phyloP scores from a whole-genome alignment of 1,139 yeast genomes.

The Pichia sorboxylosa region DNA sequence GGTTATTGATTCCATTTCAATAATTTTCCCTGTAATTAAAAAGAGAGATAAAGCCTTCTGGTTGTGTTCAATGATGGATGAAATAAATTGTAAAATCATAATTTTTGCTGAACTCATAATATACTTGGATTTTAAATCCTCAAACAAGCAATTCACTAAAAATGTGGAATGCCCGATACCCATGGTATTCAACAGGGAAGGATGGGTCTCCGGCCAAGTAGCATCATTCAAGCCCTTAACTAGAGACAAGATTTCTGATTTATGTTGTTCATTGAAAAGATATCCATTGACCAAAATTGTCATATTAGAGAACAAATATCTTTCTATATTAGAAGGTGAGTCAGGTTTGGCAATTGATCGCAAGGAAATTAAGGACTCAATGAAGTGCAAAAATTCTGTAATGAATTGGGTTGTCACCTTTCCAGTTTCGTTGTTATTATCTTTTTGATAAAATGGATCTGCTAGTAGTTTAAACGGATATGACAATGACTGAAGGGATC shows the following conservation, averaged over 20 bases:
- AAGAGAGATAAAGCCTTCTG: constrained; percentile 82
- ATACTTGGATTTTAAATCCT: no score
- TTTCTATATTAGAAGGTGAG: constrained; percentile 56
- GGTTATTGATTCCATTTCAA: constrained; percentile 1
- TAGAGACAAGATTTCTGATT: constrained; percentile 43
- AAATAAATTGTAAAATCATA: constrained; percentile 55
- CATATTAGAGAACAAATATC: constrained; percentile 41
- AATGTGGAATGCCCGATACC: no score
- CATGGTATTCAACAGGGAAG: no score
- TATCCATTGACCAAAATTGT: constrained; percentile 53
- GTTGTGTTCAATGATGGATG: constrained; percentile 64
- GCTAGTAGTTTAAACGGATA: constrained; percentile 40
- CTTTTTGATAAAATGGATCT: not conserved
- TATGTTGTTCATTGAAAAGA: constrained; percentile 35
- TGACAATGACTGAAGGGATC: constrained; percentile 49
- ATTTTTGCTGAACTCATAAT: no score
- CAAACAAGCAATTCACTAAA: no score
- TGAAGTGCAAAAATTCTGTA: constrained; percentile 30
- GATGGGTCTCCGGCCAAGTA: constrained; percentile 48
- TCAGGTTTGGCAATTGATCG: constrained; percentile 37
- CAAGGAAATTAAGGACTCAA: constrained; percentile 38
- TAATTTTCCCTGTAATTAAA: constrained; percentile 48
- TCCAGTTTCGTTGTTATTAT: constrained; percentile 1
- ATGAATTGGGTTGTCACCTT: constrained; percentile 29
- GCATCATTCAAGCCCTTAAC: constrained; percentile 54